Evolutionary conservation across 2,329 filamentous ascomycete species (phyloP).

Genomic region (Neofusicoccum parvum): DNA sequence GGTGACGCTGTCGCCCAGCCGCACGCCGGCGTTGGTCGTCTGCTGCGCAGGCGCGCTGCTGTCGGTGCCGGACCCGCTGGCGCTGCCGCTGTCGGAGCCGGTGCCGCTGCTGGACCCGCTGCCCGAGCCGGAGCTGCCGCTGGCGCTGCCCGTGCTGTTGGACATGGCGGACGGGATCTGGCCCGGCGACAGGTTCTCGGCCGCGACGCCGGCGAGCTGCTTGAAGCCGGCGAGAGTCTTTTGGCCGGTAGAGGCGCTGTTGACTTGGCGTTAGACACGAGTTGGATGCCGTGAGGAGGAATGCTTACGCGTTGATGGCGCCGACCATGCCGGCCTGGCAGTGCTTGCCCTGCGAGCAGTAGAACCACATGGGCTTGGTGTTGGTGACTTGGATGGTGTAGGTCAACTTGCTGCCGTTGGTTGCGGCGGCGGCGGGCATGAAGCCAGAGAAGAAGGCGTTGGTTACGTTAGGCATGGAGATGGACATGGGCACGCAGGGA

Average conservation of each 20-base stretch:
- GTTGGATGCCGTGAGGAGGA: too few species aligned
- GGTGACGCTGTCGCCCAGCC: not conserved
- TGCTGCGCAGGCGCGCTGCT: not conserved
- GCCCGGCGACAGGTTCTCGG: slow-evolving; percentile 44
- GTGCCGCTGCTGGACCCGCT: not conserved
- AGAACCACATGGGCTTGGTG: slow-evolving; percentile 74
- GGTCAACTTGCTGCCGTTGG: slow-evolving; percentile 54
- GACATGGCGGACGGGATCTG: not conserved
- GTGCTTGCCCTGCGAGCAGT: slow-evolving; percentile 74
- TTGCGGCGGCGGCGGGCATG: slow-evolving; percentile 52
- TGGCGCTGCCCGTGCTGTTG: not conserved
- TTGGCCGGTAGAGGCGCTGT: slow-evolving; percentile 33
- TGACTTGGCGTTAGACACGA: slow-evolving; percentile 28
- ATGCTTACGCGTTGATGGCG: slow-evolving; percentile 72
- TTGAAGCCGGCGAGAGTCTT: slow-evolving; percentile 39
- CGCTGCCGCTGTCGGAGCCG: not conserved
- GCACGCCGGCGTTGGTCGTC: slow-evolving; percentile 6
- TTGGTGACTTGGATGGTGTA: slow-evolving; percentile 72
- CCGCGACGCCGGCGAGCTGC: slow-evolving; percentile 40
- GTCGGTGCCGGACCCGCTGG: not conserved
- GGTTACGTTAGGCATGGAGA: slow-evolving; percentile 44
- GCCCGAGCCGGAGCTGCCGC: not conserved
- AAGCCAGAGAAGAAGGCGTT: slow-evolving; percentile 66
- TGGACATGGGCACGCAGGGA: slow-evolving; percentile 66
- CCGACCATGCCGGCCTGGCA: slow-evolving; percentile 76